Conservation (phyloP, 2,329 filamentous ascomycete genomes). For the Ophiosphaerella korrae region DNA sequence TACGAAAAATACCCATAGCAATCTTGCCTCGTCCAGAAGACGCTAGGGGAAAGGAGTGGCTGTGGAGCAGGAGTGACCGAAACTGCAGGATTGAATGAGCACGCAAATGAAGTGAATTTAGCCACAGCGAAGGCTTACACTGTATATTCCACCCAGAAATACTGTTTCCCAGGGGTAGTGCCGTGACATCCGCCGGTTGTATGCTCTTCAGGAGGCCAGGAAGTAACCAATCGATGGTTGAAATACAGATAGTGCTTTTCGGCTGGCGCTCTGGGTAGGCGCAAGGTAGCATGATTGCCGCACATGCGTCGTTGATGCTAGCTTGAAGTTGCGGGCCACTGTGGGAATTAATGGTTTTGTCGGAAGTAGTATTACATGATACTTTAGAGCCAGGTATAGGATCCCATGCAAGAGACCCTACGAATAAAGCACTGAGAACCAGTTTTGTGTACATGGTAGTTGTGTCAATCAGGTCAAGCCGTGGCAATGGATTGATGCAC, state of each 20-base stretch:
- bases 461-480: background rate
- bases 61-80: conserved; percentile 29
- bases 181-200: conserved; percentile 24
- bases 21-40: conserved; percentile 30
- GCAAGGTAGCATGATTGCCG: conserved; percentile 33
- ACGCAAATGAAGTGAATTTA: background rate
- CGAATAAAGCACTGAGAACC: conserved; percentile 18
- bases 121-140: conserved; percentile 15
- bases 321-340: conserved; percentile 24
- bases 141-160: conserved; percentile 23
- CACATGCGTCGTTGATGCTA: conserved; percentile 32
- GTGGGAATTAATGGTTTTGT: conserved; percentile 27
- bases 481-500: background rate
- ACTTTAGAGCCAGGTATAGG: conserved; percentile 17
- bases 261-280: conserved; percentile 25
- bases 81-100: conserved; percentile 20
- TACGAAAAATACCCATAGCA: conserved; percentile 38
- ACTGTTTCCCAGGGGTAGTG: conserved; percentile 13
- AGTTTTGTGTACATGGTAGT: conserved; percentile 21
- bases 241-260: conserved; percentile 19
- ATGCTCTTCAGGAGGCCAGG: conserved; percentile 20
- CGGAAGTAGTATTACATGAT: conserved; percentile 24
- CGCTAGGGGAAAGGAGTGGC: conserved; percentile 15
- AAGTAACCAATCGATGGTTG: conserved; percentile 23
- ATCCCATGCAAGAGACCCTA: conserved; percentile 24